Base-by-base conservation (phyloP, 768 basidiomycete genomes). In the Collybiopsis confluens region DNA sequence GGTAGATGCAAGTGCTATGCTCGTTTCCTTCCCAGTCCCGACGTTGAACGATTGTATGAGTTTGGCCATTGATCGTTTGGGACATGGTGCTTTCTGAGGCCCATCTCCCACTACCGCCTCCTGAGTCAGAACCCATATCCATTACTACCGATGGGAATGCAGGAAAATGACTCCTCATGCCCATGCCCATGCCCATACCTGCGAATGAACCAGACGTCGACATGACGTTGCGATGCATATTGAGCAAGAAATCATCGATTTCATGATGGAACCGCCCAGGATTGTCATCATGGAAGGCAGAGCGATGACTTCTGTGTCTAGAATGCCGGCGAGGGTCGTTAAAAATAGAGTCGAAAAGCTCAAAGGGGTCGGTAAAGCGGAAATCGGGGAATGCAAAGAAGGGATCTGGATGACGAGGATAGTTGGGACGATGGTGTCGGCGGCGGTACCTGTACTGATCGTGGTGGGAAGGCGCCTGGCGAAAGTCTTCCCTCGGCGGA, bases 21-120 rank as follows among this genome's bases (percentile, higher is more conserved):
- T 88, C 86, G 58, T 88, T 88, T 2, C 89, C 89, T 88, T 82
- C 65, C 37, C 71, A 74, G 61, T 91, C 87, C 46, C 71, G 64
- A 56, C 76, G 63, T 65, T 78, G 70, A 68, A 81, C 69, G 59
- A 81, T 64, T 66, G 80, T 80, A 55, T 84, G 78, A 0, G 85
- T 87, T 15, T 82, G 81, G 5, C 89, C 88, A 53, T 92, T 89
- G 44, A 86, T 68, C 1, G 72, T 81, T 6, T 77, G 72, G 23
- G 78, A 78, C 68, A 78, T 68, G 54, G 69, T 78, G 61, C 82
- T 84, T 65, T 88, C 78, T 1, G 70, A 28, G 56, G 75, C 55
- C 80, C 81, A 78, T 60, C 71, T 59, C 36, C 65, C 49, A 56
- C 64, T 45, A 24, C 47, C 30, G 49, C 58, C 53, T 42, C 65